Base-by-base conservation (phyloP, 2,329 filamentous ascomycete species). In the Stemphylium lycopersici region DNA sequence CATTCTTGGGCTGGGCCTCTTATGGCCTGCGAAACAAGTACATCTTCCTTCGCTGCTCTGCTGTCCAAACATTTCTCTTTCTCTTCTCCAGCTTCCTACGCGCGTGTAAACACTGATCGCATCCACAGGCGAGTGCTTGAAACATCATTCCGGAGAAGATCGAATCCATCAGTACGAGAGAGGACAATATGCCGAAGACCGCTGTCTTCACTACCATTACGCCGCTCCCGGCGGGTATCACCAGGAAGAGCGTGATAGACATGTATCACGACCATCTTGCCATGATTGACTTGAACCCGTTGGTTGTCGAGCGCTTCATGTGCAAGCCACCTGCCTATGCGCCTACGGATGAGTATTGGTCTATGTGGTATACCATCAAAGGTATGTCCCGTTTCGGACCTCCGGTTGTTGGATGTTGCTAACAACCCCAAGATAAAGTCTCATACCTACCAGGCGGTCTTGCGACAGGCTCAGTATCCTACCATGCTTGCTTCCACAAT, bases 211-310 rank as follows among this genome's bases (percentile, higher is more conserved):
- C 90, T 34, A 89, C 85, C 40, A 86, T 93, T 64, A 95, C 90
- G 24, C 89, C 91, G 15, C 82, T 96, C 29, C 91, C 92, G 7
- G 65, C 83, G 2, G 80, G 81, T 63, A 83, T 95, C 61, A 81
- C 85, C 42, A 85, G 90, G 49, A 82, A 88, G 62, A 82, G 84
- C n/a, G 90, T 90, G 37, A 73, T 96, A 59, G 81, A 85, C 48
- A 90, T 90, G 62, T 85, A 96, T 29, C 90, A 91, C 73, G 83
- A 89, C 73, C 91, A 96, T 76, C 74, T 82, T 44, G 87, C 87
- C 65, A 96, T 96, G 88, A 96, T 96, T 68, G 88, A 93, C 70
- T 80, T 96, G 52, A 96, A 96, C 74, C 91, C 91, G 1, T 81
- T 96, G 42, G 88, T 96, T 50, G 85, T 89, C 58, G 86, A 89